Percentiles rank a stretch among this genome's conserved stretches.
Evolutionary conservation across 2,329 filamentous ascomycete genomes (phyloP).

Genomic region (Tolypocladium tropicale): DNA sequence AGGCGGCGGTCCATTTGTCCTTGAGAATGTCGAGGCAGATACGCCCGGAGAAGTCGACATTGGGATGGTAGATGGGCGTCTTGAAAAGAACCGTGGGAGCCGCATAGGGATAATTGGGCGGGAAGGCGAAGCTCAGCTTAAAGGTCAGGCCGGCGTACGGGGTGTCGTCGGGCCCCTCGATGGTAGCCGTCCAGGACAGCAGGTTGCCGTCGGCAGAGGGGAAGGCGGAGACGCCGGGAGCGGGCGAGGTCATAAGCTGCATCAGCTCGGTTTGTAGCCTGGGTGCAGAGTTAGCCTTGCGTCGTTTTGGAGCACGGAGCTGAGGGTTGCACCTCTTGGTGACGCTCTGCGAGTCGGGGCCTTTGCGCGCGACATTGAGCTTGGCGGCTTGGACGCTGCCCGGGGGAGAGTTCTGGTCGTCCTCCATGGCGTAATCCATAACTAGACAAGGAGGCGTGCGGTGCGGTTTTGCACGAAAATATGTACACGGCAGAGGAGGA

Average conservation of each 20-base stretch:
- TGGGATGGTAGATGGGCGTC: slow-evolving; percentile 98
- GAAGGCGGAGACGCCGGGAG: slow-evolving; percentile 90
- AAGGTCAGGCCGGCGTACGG: slow-evolving; percentile 82
- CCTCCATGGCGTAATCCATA: slow-evolving; percentile 36
- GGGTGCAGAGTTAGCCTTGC: neutral
- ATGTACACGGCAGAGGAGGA: neutral
- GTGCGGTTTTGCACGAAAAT: neutral
- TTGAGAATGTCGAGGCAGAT: slow-evolving; percentile 98
- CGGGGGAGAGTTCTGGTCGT: slow-evolving; percentile 59
- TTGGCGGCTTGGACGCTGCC: slow-evolving; percentile 53
- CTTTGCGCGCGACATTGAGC: slow-evolving; percentile 44
- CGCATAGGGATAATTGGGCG: slow-evolving; percentile 84
- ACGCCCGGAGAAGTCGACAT: slow-evolving; percentile 92
- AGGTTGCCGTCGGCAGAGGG: slow-evolving; percentile 84
- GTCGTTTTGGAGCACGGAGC: too few relatives aligned
- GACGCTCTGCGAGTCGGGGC: slow-evolving; percentile 60
- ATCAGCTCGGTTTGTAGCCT: slow-evolving; percentile 96
- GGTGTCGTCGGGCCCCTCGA: slow-evolving; percentile 81
- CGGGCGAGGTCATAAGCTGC: slow-evolving; percentile 93
- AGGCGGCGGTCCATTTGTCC: slow-evolving; percentile 97
- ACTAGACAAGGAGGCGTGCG: neutral
- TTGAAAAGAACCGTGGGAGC: slow-evolving; percentile 91
- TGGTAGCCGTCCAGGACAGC: slow-evolving; percentile 87
- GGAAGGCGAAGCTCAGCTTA: slow-evolving; percentile 88
- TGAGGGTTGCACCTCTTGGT: slow-evolving; percentile 54